phyloP scores from a whole-genome alignment of 345 rosid species.

The Moricandia arvensis region DNA sequence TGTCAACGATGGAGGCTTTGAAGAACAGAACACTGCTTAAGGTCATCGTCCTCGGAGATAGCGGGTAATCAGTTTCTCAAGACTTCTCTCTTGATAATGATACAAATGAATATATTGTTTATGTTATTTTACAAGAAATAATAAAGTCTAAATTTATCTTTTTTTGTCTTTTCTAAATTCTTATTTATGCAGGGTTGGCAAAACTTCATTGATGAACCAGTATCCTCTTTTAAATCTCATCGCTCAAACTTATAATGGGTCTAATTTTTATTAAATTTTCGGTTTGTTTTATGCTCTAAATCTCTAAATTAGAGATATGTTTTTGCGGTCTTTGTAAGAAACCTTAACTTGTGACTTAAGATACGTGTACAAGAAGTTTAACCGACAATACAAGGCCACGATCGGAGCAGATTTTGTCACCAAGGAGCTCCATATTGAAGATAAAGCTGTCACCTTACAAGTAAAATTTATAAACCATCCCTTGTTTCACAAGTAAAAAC shows the following conservation, averaged over 20 bases:
- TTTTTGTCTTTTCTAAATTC: conserved; percentile 4
- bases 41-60: conserved; percentile 85
- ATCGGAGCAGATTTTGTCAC: conserved; percentile 95
- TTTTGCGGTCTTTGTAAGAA: neutral
- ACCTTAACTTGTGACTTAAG: conserved; percentile 44
- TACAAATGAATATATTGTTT: neutral
- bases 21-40: conserved; percentile 74
- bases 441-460: conserved; percentile 73
- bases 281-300: neutral
- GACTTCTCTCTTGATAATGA: conserved; percentile 5
- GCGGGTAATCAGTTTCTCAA: conserved; percentile 51
- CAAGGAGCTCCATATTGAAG: conserved; percentile 76
- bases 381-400: conserved; percentile 79
- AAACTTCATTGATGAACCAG: conserved; percentile 92
- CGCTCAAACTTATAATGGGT: neutral
- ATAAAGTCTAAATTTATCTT: neutral
- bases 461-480: conserved; percentile 37
- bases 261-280: neutral
- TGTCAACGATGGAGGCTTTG: conserved; percentile 34
- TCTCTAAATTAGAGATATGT: too few species aligned
- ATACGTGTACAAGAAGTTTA: conserved; percentile 79
- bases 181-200: conserved; percentile 69
- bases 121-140: neutral
- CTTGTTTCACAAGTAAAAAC: neutral
- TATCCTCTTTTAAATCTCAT: conserved; percentile 45